Base-by-base conservation (phyloP, 257 asterid genomes). In the Linaria vulgaris region DNA sequence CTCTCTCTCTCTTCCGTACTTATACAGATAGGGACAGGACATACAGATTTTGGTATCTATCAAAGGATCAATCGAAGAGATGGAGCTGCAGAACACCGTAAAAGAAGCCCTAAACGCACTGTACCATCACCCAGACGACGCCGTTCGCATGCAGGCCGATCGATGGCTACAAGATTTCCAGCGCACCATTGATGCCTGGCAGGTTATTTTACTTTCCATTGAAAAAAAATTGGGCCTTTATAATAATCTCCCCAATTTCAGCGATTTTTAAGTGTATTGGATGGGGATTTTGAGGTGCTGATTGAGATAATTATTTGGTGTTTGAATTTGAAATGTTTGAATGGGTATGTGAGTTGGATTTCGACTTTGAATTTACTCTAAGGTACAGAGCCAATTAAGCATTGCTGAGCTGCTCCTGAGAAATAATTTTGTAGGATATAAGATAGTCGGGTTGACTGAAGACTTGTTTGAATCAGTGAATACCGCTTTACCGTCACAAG, bases 101-200 rank as follows among this genome's bases (percentile, higher is more conserved):
- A 94, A 87, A 67, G 95, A 84, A 78, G 99, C 99, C 96, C 96
- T 94, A 89, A 85, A 84, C 67, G 97, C 97, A 38, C 85, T 94
- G 58, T 94, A 89, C 65, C 99, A 87, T 69, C 97, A 94, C 59
- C 97, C 97, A 6, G 96, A 94, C 72, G 96, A 87, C 80, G 82
- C 82, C 81, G 94, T 94, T 16, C 89, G 95, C 50, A 87, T 87
- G 96, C 90, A 81, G 53, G 99, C 97, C 55, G 99, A 94, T 85
- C 96, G 91, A 61, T 94, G 97, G 97, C 90, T 94, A 45, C 99
- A 94, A 71, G 88, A 85, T 37, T 94, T 94, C 66, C 97, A 87
- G 79, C 94, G 95, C 7, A 94, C 97, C 24, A 76, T 89, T 66
- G 99, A 94, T 69, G 99, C 99, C 74, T 94, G 99, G 99, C 99